Evolutionary conservation across 2,329 filamentous ascomycete genomes (phyloP).

Genomic region (Cercospora berteroae): DNA sequence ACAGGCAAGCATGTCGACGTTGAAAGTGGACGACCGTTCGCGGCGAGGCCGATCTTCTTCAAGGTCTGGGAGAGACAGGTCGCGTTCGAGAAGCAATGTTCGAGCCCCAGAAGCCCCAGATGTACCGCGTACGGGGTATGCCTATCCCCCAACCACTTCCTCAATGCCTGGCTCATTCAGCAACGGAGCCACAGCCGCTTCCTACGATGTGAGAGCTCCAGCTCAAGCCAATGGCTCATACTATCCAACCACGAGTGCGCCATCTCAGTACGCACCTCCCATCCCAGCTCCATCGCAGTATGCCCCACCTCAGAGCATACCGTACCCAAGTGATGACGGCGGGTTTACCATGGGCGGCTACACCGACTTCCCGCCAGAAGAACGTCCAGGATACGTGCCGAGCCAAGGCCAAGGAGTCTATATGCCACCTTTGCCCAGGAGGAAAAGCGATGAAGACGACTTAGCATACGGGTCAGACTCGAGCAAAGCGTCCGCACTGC

Average conservation of each 20-base stretch:
- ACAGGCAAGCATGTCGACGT: slow-evolving; percentile 23
- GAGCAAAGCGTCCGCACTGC: slow-evolving; percentile 10
- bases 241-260: slow-evolving; percentile 6
- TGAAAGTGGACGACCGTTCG: slow-evolving; percentile 44
- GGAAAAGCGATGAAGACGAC: slow-evolving; percentile 30
- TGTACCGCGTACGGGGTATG: slow-evolving; percentile 21
- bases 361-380: slow-evolving; percentile 45
- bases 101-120: slow-evolving; percentile 37
- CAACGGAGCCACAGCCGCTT: slow-evolving; percentile 31
- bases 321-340: slow-evolving; percentile 31
- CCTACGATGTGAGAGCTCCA: slow-evolving; percentile 45
- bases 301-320: slow-evolving; percentile 17
- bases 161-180: slow-evolving; percentile 26
- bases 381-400: slow-evolving; percentile 42
- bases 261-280: slow-evolving; percentile 21
- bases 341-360: slow-evolving; percentile 48
- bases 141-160: slow-evolving; percentile 25
- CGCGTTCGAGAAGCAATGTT: slow-evolving; percentile 42
- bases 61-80: slow-evolving; percentile 37
- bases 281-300: slow-evolving; percentile 2
- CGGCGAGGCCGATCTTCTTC: slow-evolving; percentile 46
- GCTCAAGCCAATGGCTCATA: slow-evolving; percentile 10
- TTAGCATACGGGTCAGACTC: slow-evolving; percentile 35
- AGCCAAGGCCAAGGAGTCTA: slow-evolving; percentile 22
- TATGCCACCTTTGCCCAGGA: slow-evolving; percentile 17